Percentiles rank a stretch among this genome's conserved stretches.
Evolutionary conservation across 1,284 basidiomycete species (phyloP).

Genomic region (Apiotrichum montevideense): DNA sequence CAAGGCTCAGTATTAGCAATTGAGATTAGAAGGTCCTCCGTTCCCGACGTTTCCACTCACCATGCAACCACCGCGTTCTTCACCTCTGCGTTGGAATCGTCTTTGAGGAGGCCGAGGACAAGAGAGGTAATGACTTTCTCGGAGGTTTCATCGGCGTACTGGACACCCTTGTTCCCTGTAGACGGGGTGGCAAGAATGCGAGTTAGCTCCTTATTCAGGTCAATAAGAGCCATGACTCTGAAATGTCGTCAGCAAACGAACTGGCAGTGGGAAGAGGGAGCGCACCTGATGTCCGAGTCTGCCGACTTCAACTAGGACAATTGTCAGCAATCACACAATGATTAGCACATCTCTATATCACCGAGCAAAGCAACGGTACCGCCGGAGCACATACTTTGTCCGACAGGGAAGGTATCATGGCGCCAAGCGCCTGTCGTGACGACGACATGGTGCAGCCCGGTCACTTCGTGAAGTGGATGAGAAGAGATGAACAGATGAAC

Average conservation of each 20-base stretch:
- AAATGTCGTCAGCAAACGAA: slow-evolving; percentile 36
- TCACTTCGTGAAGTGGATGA: no score
- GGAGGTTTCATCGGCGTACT: slow-evolving; percentile 63
- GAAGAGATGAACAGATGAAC: no score
- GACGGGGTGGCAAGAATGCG: slow-evolving; percentile 52
- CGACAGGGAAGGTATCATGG: slow-evolving; percentile 15
- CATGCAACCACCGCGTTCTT: slow-evolving; percentile 96
- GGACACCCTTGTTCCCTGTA: slow-evolving; percentile 1
- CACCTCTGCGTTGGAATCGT: slow-evolving; percentile 86
- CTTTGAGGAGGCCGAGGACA: slow-evolving; percentile 77
- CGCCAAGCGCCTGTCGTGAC: slow-evolving; percentile 9
- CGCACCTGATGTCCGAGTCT: slow-evolving; percentile 40
- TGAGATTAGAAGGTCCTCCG: background rate
- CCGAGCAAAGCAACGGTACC: background rate
- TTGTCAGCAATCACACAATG: background rate
- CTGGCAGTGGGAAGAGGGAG: background rate
- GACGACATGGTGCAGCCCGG: background rate
- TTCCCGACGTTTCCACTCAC: slow-evolving; percentile 48
- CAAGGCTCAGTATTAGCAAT: slow-evolving; percentile 36
- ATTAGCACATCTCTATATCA: background rate
- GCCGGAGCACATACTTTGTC: slow-evolving; percentile 12
- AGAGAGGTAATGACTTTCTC: slow-evolving; percentile 74
- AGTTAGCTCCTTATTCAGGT: slow-evolving; percentile 78
- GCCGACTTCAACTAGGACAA: slow-evolving; percentile 32
- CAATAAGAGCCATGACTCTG: slow-evolving; percentile 92